Conservation (phyloP, 2,329 filamentous ascomycete species). For the Ceratocystiopsis minuta region DNA sequence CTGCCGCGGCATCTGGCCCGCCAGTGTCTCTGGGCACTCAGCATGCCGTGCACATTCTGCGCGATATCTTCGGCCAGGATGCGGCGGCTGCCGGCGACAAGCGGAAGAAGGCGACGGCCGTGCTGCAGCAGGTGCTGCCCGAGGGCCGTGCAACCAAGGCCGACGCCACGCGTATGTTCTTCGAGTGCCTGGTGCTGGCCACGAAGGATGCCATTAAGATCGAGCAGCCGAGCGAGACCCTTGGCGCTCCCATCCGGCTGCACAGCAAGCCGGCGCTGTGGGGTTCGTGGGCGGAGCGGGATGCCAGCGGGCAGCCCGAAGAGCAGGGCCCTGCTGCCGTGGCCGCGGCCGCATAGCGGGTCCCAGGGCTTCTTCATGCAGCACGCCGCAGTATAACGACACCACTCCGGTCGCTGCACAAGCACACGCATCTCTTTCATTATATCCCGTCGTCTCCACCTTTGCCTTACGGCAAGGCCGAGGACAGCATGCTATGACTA, state of each 20-base stretch:
- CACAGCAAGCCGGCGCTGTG: slow-evolving; percentile 88
- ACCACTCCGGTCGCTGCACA: no score
- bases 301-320: slow-evolving; percentile 37
- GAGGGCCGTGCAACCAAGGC: slow-evolving; percentile 64
- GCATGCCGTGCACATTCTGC: slow-evolving; percentile 85
- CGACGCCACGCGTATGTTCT: slow-evolving; percentile 99
- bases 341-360: background rate
- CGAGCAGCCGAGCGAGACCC: slow-evolving; percentile 54
- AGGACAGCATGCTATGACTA: no score
- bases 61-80: slow-evolving; percentile 66
- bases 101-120: slow-evolving; percentile 56
- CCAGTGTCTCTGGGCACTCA: slow-evolving; percentile 83
- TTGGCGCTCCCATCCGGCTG: slow-evolving; percentile 69
- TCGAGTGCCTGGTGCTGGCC: slow-evolving; percentile 84
- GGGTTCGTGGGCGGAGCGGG: slow-evolving; percentile 84
- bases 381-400: no score
- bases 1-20: slow-evolving; percentile 53
- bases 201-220: slow-evolving; percentile 98
- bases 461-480: no score
- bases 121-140: slow-evolving; percentile 84
- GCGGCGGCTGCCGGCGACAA: slow-evolving; percentile 48
- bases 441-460: no score
- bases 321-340: background rate
- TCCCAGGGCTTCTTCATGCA: no score
- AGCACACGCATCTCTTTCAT: no score